Percentiles rank a stretch among this genome's conserved stretches.
phyloP scores from a whole-genome alignment of 2,329 filamentous ascomycete genomes.

The Fusarium sp. region DNA sequence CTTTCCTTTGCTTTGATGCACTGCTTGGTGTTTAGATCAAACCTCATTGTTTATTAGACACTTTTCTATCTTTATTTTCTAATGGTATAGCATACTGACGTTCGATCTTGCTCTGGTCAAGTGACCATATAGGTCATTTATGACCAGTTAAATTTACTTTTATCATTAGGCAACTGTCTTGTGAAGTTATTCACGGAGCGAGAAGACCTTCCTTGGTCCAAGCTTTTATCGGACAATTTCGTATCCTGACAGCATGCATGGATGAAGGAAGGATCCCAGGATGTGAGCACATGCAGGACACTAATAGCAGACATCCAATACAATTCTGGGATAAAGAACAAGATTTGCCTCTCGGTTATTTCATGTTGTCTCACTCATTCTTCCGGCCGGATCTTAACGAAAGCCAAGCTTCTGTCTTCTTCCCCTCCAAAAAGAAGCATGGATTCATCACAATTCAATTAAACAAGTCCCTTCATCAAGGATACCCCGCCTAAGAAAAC shows the following conservation, averaged over 20 bases:
- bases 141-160: background rate
- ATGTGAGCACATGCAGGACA: background rate
- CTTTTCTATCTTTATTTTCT: background rate
- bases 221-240: constrained; percentile 5
- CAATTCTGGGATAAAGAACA: background rate
- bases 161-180: background rate
- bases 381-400: background rate
- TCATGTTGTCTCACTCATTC: background rate
- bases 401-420: background rate
- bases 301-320: background rate
- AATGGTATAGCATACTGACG: background rate
- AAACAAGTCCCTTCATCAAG: constrained; percentile 23
- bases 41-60: background rate
- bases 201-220: background rate
- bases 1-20: background rate
- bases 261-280: background rate
- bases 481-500: constrained; percentile 35
- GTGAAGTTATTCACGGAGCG: background rate
- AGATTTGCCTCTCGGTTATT: background rate
- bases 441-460: constrained; percentile 21
- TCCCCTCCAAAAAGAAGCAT: background rate
- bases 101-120: background rate
- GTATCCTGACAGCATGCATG: background rate
- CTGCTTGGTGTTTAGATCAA: constrained; percentile 7
- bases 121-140: background rate